These are phyloP conservation scores for Hypocreales sp. DNA, from an alignment of 2,329 filamentous ascomycete species.

Conservation along the genomic window DNA sequence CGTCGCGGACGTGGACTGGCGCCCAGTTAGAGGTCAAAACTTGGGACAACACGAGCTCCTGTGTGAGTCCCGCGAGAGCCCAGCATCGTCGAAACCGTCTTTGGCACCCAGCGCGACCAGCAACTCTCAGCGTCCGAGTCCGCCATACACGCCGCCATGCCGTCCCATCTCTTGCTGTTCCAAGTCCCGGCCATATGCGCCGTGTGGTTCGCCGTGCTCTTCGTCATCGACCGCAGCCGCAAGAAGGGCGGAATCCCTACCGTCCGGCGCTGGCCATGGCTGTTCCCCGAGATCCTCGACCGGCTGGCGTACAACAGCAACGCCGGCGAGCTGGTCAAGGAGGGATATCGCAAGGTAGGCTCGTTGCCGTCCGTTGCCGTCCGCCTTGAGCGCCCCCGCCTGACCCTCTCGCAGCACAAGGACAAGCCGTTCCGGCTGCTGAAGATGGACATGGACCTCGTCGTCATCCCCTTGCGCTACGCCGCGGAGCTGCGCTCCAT, in stretches of 20 bases:
- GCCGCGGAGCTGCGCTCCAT: slow-evolving; percentile 4
- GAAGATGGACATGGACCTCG: slow-evolving; percentile 7
- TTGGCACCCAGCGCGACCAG: too few relatives aligned
- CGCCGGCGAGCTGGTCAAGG: slow-evolving; percentile 2
- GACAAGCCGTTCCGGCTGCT: slow-evolving; percentile 4
- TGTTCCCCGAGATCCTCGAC: slow-evolving; percentile 4
- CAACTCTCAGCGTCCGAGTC: too few relatives aligned
- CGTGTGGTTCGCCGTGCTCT: not conserved
- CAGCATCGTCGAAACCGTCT: too few relatives aligned
- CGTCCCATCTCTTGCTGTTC: slow-evolving; percentile 1
- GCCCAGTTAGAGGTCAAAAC: too few relatives aligned
- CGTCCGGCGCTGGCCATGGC: slow-evolving; percentile 3
- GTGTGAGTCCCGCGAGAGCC: too few relatives aligned
- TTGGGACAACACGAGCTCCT: too few relatives aligned
- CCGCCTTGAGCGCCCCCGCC: too few relatives aligned
- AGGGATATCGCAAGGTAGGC: slow-evolving; percentile 5
- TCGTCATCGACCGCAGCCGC: not conserved
- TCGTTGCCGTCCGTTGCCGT: too few relatives aligned
- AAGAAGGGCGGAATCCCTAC: slow-evolving; percentile 2
- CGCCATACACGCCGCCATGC: slow-evolving; percentile 1
- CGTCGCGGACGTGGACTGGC: too few relatives aligned
- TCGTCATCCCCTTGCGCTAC: slow-evolving; percentile 5
- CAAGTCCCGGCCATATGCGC: slow-evolving; percentile 1
- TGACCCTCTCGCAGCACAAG: slow-evolving; percentile 1
- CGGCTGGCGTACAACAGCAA: slow-evolving; percentile 5